A percentile compares a stretch with the other conserved stretches of the same genome.
phyloP scores from a whole-genome alignment of 73 alveolate species.

The Paramecium tetraurelia region DNA sequence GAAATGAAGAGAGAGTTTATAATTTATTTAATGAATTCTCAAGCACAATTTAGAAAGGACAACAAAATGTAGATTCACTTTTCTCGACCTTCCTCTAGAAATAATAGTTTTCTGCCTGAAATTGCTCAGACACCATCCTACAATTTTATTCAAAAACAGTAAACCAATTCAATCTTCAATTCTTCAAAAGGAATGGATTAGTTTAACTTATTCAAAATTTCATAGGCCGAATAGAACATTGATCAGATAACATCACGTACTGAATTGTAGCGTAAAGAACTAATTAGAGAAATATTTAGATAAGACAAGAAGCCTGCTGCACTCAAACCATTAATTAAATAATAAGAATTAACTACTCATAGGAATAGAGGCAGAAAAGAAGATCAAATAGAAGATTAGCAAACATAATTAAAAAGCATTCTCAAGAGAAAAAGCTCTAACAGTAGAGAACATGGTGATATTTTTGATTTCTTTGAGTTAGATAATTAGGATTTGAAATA shows the following conservation, averaged over 20 bases:
- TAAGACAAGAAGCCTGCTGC: neutral
- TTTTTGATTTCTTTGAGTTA: constrained; percentile 30
- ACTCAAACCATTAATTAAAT: neutral
- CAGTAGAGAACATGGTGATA: constrained; percentile 35
- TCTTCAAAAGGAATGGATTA: neutral
- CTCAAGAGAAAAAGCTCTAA: constrained; percentile 43
- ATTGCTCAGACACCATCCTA: neutral
- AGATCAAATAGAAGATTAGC: neutral
- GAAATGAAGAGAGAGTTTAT: neutral
- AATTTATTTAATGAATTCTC: neutral
- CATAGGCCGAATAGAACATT: neutral
- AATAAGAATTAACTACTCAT: neutral
- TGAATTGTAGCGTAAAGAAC: neutral
- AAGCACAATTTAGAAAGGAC: neutral
- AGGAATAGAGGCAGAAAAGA: neutral
- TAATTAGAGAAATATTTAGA: neutral
- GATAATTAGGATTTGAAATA: neutral
- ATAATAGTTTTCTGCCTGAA: constrained; percentile 4
- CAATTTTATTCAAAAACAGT: neutral
- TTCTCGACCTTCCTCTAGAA: neutral
- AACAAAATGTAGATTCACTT: neutral
- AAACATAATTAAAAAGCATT: neutral
- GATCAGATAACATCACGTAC: neutral
- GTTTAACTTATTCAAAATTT: neutral
- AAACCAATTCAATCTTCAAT: neutral